Evolutionary conservation across 371 early-diverging fungal genomes (phyloP).

Genomic region (Apophysomyces elegans): DNA sequence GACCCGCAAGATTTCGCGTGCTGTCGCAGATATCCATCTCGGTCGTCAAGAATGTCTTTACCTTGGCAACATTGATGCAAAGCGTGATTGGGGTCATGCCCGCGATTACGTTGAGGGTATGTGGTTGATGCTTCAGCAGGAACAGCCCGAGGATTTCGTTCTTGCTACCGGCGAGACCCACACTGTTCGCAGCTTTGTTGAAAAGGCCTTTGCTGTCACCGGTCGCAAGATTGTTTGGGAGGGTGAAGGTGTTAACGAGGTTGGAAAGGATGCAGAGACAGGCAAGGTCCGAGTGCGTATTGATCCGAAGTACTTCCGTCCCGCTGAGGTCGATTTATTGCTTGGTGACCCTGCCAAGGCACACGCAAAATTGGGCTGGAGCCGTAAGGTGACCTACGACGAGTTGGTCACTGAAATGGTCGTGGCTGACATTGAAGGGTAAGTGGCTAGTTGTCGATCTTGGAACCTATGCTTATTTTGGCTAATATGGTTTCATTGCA

Average conservation of each 20-base stretch:
- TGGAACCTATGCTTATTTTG: background rate
- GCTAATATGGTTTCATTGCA: slow-evolving; percentile 1
- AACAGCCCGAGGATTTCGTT: slow-evolving; percentile 80
- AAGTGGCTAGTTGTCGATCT: slow-evolving; percentile 4
- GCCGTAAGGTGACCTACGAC: slow-evolving; percentile 72
- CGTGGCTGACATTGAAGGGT: slow-evolving; percentile 65
- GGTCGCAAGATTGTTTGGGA: slow-evolving; percentile 80
- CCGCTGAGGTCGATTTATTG: slow-evolving; percentile 84
- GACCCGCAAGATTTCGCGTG: slow-evolving; percentile 83
- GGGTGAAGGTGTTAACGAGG: slow-evolving; percentile 74
- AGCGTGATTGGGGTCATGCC: slow-evolving; percentile 92
- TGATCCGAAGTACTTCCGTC: slow-evolving; percentile 83
- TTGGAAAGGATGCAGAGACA: slow-evolving; percentile 71
- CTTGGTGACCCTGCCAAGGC: slow-evolving; percentile 85
- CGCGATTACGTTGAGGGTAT: slow-evolving; percentile 88
- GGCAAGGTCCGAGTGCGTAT: slow-evolving; percentile 74
- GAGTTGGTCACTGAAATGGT: slow-evolving; percentile 76
- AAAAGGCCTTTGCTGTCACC: slow-evolving; percentile 77
- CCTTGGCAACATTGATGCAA: slow-evolving; percentile 85
- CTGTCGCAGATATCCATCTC: slow-evolving; percentile 79
- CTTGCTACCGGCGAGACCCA: slow-evolving; percentile 87
- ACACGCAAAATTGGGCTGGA: slow-evolving; percentile 71
- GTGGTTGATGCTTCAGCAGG: slow-evolving; percentile 90
- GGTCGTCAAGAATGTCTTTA: slow-evolving; percentile 75
- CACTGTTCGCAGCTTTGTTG: slow-evolving; percentile 83